phyloP scores from a whole-genome alignment of 768 basidiomycete species.

The Collybiopsis confluens region DNA sequence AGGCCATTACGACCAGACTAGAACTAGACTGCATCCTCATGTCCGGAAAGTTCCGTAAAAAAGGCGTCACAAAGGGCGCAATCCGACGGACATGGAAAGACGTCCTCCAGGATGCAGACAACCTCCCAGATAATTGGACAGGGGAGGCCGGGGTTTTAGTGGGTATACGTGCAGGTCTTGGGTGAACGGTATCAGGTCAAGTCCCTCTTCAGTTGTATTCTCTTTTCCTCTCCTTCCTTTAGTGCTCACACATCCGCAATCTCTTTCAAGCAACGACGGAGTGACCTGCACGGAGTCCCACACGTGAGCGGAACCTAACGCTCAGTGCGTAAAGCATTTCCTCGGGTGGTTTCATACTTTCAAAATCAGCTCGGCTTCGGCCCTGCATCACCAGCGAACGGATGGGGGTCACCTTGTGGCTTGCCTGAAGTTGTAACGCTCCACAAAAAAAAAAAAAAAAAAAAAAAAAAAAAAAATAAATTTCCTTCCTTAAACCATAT shows the following conservation, averaged over 20 bases:
- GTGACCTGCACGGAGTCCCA: neutral
- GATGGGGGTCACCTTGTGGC: no score
- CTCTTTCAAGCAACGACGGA: neutral
- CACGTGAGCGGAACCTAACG: neutral
- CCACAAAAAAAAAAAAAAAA: no score
- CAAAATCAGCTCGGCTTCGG: no score
- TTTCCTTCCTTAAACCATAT: no score
- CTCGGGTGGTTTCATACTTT: no score
- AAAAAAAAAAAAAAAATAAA: no score
- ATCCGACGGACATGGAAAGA: slow-evolving; percentile 20
- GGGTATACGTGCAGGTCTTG: slow-evolving; percentile 17
- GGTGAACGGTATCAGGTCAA: neutral
- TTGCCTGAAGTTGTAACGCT: no score
- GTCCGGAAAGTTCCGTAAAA: slow-evolving; percentile 9
- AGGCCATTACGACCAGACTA: slow-evolving; percentile 11
- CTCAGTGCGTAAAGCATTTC: no score
- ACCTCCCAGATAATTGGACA: slow-evolving; percentile 16
- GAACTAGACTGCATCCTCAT: slow-evolving; percentile 15
- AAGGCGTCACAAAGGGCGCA: slow-evolving; percentile 5
- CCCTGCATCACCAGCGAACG: no score
- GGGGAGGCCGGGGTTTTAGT: slow-evolving; percentile 26
- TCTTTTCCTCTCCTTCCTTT: no score
- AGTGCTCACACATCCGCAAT: no score
- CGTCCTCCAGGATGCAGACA: slow-evolving; percentile 11
- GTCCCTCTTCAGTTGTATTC: neutral